A percentile compares a stretch with the other conserved stretches of the same genome.
phyloP scores from a whole-genome alignment of 2,329 filamentous ascomycete genomes.

The Tolypocladium pustulatum region DNA sequence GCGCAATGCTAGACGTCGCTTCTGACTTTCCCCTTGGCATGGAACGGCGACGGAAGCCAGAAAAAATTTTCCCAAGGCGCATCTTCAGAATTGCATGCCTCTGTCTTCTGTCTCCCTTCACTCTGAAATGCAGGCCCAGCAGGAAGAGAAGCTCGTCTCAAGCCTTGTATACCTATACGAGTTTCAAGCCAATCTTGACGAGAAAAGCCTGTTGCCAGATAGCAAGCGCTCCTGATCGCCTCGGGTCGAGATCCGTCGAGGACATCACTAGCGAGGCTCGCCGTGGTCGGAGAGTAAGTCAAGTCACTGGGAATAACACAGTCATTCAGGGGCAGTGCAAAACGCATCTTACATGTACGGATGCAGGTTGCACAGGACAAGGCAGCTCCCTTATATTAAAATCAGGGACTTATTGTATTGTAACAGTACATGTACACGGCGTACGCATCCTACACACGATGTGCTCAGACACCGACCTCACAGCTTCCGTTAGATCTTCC shows the following conservation, averaged over 20 bases:
- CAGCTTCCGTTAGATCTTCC: slow-evolving; percentile 18
- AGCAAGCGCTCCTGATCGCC: too few relatives aligned
- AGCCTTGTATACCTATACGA: slow-evolving; percentile 15
- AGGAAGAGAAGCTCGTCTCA: background rate
- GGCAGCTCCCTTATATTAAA: background rate
- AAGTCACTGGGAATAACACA: background rate
- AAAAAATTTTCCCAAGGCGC: too few relatives aligned
- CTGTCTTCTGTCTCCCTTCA: too few relatives aligned
- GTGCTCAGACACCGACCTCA: background rate
- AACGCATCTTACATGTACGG: background rate
- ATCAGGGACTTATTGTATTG: background rate
- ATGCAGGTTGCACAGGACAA: background rate
- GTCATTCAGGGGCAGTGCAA: too few relatives aligned
- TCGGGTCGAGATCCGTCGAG: slow-evolving; percentile 13
- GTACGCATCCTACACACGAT: background rate
- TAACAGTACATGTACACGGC: background rate
- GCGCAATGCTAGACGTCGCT: too few relatives aligned
- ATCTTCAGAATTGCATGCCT: too few relatives aligned
- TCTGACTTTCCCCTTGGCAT: too few relatives aligned
- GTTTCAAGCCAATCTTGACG: slow-evolving; percentile 14
- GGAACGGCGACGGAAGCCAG: too few relatives aligned
- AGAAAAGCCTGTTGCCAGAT: slow-evolving; percentile 8
- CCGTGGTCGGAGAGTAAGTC: background rate
- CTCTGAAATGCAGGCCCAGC: too few relatives aligned
- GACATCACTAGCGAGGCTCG: slow-evolving; percentile 8